Evolutionary conservation across 306 rosid genomes (phyloP).

Genomic region (Sicyos baderoa): DNA sequence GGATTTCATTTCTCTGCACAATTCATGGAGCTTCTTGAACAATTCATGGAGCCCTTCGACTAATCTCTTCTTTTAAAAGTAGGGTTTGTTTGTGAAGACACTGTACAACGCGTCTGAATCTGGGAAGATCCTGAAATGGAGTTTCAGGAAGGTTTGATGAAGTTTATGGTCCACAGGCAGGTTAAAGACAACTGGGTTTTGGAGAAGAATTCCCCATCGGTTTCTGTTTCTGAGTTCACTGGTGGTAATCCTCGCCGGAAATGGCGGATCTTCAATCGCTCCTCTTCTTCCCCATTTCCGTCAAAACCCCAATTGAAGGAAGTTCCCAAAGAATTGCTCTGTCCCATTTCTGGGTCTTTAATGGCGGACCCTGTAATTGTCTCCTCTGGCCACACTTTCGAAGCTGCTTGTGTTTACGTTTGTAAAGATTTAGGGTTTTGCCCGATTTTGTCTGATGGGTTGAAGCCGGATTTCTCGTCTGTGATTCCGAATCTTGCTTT

Average conservation of each 20-base stretch:
- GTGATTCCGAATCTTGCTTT: conserved; percentile 74
- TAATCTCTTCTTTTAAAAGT: not conserved
- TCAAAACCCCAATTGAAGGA: conserved; percentile 26
- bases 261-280: conserved; percentile 58
- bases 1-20: not conserved
- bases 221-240: conserved; percentile 6
- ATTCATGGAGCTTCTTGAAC: conserved; percentile 18
- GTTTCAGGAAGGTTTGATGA: conserved; percentile 45
- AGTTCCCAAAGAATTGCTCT: conserved; percentile 65
- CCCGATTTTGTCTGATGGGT: conserved; percentile 44
- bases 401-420: conserved; percentile 43
- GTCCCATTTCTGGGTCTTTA: conserved; percentile 59
- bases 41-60: conserved; percentile 13
- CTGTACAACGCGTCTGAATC: not conserved
- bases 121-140: conserved; percentile 34
- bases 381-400: conserved; percentile 87
- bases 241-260: conserved; percentile 31
- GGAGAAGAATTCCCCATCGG: conserved; percentile 17
- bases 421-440: conserved; percentile 47
- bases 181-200: conserved; percentile 21
- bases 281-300: conserved; percentile 24
- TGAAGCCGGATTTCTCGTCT: conserved; percentile 63
- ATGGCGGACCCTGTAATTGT: conserved; percentile 90
- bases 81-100: not conserved
- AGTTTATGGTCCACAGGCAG: conserved; percentile 30